Base-by-base conservation (phyloP, 2,329 filamentous ascomycete genomes). In the Fusarium brevicatenulatum region DNA sequence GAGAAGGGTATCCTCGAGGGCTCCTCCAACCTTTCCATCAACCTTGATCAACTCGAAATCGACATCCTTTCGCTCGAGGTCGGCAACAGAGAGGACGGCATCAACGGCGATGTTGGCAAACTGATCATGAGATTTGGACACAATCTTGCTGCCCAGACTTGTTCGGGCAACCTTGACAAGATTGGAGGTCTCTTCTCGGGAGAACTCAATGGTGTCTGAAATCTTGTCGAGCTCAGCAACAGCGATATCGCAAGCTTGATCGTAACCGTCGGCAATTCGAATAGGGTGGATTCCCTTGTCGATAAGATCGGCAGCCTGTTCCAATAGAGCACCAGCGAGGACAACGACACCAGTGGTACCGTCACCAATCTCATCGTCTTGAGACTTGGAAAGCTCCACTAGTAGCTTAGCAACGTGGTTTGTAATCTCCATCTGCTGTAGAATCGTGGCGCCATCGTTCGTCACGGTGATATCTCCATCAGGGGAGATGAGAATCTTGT, bases 231-330 rank as follows among this genome's bases (percentile, higher is more conserved):
- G 88, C 85, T 98, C 93, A 36, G 92, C 91, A 63, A 98, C 93
- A 47, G 96, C 96, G 78, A 98, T 95, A 82, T 99, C 97, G 81
- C 97, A 99, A 64, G 96, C 96, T 80, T 97, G 91, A 82, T 99
- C 96, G 85, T 97, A 99, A 59, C 96, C 96, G 83, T 99, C 96
- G 74, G 97, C 97, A 85, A 99, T 98, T 78, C 97, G 90, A 82
- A 99, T 99, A 70, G 96, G 96, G 85, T 99, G 96, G 79, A 99
- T 99, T 81, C 96, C 97, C 90, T 99, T 99, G 89, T 99, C 97
- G 82, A 99, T 98, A 77, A 99, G 90, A 82, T 98, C 96, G 72
- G 95, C 94, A 23, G 96, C 96, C 85, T 98, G 95, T 85, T 99
- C 97, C 70, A 99, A 88, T 73, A 99, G 90, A 71, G 96, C 95